Evolutionary conservation across 176 grass and related monocot genomes (phyloP), one percentile per base, ranked within the genome.

Genomic region (Ampelocalamus luodianensis): DNA sequence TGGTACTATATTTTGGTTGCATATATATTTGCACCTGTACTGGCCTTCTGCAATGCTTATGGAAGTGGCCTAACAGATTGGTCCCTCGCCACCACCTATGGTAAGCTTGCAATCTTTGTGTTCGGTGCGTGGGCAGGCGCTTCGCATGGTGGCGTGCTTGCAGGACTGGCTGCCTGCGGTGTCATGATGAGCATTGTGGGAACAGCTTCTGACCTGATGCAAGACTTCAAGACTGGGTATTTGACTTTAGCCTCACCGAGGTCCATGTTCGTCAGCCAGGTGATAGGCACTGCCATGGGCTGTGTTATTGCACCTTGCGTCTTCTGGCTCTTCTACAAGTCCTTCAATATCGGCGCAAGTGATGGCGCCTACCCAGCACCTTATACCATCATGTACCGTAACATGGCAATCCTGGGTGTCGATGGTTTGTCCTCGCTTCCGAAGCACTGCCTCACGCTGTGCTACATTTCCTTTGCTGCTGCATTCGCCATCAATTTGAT

Each of bases 1-100:
- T 96, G 94, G 94, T 96, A 96, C 78, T 63, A 93, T 56, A 93
- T 96, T 70, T 51, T 96, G 61, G 74, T 77, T 3, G 70, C 59
- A 26, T 96, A 96, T 48, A 29, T 93, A 26, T n/a, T 87, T 23
- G 86, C 94, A 60, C 94, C 91, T 10, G 27, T 91, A 49, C 78
- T 96, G 32, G 94, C 94, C 46, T 96, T 96, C 81, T 96, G 91
- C 86, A 96, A 96, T 76, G 87, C 94, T 68, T 96, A 96, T 20
- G 94, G 91, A 40, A 40, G 39, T 8, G 39, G 39, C 39, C 39
- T 40, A 40, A 40, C 39, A 40, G 39, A 40, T 40, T 40, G 39
- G 39, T 40, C 39, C 39, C 39, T 40, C 39, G 39, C 39, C 39
- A 40, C 39, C 39, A 40, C 39, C 39, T 40, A 40, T 7, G 39